Conservation (phyloP, 176 grass and related monocot genomes). For the Alloteropsis semialata region DNA sequence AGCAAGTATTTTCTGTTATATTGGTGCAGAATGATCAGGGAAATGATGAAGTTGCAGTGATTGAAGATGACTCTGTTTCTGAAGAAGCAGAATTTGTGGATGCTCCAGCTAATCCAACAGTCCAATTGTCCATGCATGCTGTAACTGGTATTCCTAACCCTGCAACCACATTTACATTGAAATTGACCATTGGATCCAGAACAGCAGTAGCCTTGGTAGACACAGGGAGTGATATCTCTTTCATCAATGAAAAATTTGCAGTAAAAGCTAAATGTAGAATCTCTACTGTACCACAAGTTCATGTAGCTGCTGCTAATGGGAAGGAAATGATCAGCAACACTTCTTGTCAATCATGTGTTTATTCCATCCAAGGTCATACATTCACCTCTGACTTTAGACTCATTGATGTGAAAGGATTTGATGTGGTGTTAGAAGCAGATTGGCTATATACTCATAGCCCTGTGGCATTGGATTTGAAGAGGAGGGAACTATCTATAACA, state of each 20-base stretch:
- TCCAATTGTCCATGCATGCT: neutral
- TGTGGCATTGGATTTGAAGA: neutral
- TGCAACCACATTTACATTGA: neutral
- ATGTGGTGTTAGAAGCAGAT: neutral
- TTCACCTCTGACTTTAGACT: neutral
- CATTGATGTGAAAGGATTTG: neutral
- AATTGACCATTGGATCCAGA: accelerated
- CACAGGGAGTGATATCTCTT: neutral
- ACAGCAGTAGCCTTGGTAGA: neutral
- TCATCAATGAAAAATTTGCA: neutral
- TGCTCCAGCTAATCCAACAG: too few relatives aligned
- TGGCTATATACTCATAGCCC: neutral
- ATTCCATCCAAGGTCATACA: neutral
- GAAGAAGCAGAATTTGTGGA: too few relatives aligned
- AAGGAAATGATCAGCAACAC: neutral
- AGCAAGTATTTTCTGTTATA: neutral
- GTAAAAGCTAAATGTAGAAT: accelerated
- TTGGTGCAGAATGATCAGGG: neutral
- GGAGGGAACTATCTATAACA: neutral
- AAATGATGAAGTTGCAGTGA: neutral
- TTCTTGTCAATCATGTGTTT: neutral
- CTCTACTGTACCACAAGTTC: accelerated
- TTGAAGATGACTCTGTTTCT: accelerated
- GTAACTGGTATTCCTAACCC: accelerated
- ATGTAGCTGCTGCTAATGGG: neutral